Base-by-base conservation (phyloP, 805 yeast species). In the Maudiozyma barnettii region DNA sequence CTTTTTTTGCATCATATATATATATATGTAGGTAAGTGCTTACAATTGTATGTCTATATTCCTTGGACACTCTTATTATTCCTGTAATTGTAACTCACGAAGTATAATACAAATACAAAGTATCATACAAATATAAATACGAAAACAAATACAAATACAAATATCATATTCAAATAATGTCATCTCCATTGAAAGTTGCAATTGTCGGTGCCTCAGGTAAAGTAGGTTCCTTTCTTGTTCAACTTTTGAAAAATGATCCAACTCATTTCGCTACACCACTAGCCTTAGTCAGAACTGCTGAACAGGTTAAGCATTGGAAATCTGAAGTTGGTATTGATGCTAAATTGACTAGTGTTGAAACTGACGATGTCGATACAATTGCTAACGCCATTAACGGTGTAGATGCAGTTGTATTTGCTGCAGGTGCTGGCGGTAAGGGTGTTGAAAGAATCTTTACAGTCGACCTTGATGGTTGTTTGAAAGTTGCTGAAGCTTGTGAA, bases 151-250 rank as follows among this genome's bases (percentile, higher is more conserved):
- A 18, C 23, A 20, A 22, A 19, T 13, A 37, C 14, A 39, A 12
- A 39, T 20, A 22, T 12, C 12, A 14, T 20, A 39, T n/a, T 10
- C 7, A 8, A 39, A 39, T 20, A n/a, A 38, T 38, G 41, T 38
- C 41, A 10, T 16, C 41, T 19, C 35, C 23, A 12, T 45, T 55
- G 22, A 71, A 62, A 56, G 67, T 74, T 5, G 74, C 74, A 38
- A 62, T 80, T 19, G 63, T 80, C 46, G 86, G 86, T 37, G 82
- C 83, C 19, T 77, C 78, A 58, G 85, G 85, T 31, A 73, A 73
- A 49, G 71, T 80, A n/a, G 86, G 80, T 37, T 71, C 74, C 48
- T 56, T 63, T 1, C 53, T 80, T 12, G 57, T 77, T 12, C 49
- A 61, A n/a, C 60, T 69, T 39, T 64, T 69, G 21, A 64, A 57